A percentile compares a stretch with the other conserved stretches of the same genome.
Evolutionary conservation across 2,329 filamentous ascomycete genomes (phyloP).

Genomic region (Sporothrix protearum): DNA sequence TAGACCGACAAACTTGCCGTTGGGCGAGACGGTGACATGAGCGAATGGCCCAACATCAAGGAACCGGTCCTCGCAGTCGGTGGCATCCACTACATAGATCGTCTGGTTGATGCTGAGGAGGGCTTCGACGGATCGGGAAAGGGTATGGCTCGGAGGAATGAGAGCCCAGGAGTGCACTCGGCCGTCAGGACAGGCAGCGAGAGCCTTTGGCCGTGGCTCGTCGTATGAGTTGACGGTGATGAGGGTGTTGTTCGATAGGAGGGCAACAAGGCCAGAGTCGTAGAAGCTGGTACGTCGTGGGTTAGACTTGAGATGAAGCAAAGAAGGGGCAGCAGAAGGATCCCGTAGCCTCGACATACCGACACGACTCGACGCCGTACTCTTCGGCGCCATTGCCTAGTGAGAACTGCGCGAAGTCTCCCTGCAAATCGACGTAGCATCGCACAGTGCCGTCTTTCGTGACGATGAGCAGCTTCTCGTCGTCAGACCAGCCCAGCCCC

Average conservation of each 20-base stretch:
- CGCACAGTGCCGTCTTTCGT: constrained; percentile 86
- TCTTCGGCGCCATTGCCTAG: constrained; percentile 87
- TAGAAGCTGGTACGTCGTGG: constrained; percentile 62
- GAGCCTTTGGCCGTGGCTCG: constrained; percentile 80
- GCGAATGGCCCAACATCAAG: constrained; percentile 90
- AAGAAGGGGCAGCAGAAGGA: not conserved
- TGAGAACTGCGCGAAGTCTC: constrained; percentile 91
- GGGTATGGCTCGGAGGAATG: constrained; percentile 79
- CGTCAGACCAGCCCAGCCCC: constrained; percentile 92
- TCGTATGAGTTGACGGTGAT: constrained; percentile 85
- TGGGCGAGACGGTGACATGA: constrained; percentile 86
- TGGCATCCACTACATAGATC: constrained; percentile 80
- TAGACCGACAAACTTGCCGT: constrained; percentile 81
- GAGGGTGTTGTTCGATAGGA: constrained; percentile 82
- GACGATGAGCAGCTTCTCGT: constrained; percentile 85
- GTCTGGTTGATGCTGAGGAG: constrained; percentile 81
- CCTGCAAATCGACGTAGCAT: constrained; percentile 87
- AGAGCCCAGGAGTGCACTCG: constrained; percentile 84
- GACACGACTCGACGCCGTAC: constrained; percentile 79
- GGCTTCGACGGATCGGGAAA: constrained; percentile 90
- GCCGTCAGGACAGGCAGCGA: constrained; percentile 73
- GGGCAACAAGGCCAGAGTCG: constrained; percentile 83
- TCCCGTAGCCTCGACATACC: constrained; percentile 37
- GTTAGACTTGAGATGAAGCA: not conserved
- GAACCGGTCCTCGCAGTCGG: constrained; percentile 85